Percentiles rank a stretch among this genome's conserved stretches.
Conservation (phyloP, 2,329 filamentous ascomycete genomes). For the Fusarium acutatum region DNA sequence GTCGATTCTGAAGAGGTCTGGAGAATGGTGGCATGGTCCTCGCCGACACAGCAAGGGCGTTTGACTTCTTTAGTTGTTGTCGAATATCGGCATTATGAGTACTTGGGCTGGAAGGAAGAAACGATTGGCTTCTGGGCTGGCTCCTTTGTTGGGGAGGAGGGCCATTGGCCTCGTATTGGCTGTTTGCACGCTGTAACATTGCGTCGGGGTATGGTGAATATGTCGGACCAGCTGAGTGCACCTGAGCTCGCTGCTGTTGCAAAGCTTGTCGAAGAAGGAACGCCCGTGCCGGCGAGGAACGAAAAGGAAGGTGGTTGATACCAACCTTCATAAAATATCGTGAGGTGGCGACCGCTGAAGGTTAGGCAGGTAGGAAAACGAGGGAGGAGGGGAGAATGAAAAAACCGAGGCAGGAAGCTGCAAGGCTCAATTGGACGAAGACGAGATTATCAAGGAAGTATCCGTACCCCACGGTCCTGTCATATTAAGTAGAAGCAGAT, state of each 20-base stretch:
- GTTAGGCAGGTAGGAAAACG: not conserved
- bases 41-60: conserved; percentile 51
- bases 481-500: conserved; percentile 2
- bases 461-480: conserved; percentile 10
- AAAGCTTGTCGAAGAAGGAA: conserved; percentile 37
- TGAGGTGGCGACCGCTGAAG: not conserved
- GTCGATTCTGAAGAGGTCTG: conserved; percentile 42
- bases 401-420: not conserved
- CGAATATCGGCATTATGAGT: conserved; percentile 57
- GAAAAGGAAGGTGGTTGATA: conserved; percentile 42
- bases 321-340: conserved; percentile 49
- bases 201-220: conserved; percentile 32
- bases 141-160: conserved; percentile 45
- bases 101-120: conserved; percentile 65
- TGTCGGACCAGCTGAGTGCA: conserved; percentile 27
- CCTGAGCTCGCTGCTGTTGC: conserved; percentile 35
- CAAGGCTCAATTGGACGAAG: not conserved
- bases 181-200: conserved; percentile 51
- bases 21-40: conserved; percentile 45
- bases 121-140: conserved; percentile 56
- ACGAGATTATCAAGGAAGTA: not conserved
- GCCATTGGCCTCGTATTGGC: conserved; percentile 50
- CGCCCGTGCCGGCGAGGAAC: conserved; percentile 50
- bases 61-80: conserved; percentile 59
- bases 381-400: not conserved